These are phyloP conservation scores for Dryas drummondii DNA, from an alignment of 306 rosid genomes.

Conservation along the genomic window DNA sequence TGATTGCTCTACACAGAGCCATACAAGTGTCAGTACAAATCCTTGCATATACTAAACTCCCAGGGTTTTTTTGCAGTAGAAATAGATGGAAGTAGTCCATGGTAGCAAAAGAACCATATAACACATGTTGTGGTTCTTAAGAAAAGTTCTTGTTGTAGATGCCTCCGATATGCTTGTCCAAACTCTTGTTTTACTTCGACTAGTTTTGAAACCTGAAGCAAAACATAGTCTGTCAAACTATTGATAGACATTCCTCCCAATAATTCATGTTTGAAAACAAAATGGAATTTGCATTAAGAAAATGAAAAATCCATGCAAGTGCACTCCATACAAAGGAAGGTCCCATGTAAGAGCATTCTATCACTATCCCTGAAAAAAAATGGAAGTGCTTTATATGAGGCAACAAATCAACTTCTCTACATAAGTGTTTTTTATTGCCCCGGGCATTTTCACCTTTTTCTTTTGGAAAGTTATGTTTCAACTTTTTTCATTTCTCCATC, in stretches of 20 bases:
- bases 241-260: background rate
- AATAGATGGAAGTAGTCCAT: background rate
- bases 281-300: background rate
- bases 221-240: background rate
- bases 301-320: background rate
- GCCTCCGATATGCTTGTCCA: background rate
- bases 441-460: background rate
- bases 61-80: background rate
- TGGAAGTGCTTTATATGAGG: background rate
- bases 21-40: background rate
- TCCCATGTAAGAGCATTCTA: background rate
- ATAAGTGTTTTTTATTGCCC: background rate
- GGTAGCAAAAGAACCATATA: background rate
- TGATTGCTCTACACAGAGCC: too few relatives aligned
- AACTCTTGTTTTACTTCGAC: background rate
- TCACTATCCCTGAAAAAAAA: background rate
- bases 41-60: slow-evolving; percentile 2
- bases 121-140: background rate
- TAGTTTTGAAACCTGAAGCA: slow-evolving; percentile 2
- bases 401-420: background rate
- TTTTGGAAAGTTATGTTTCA: background rate
- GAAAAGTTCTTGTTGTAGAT: background rate
- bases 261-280: slow-evolving; percentile 1
- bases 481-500: background rate
- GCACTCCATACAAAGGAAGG: background rate